Percentiles rank a stretch among this genome's conserved stretches.
phyloP scores from a whole-genome alignment of 116 monocot genomes.

The Dioscorea cayenensis region DNA sequence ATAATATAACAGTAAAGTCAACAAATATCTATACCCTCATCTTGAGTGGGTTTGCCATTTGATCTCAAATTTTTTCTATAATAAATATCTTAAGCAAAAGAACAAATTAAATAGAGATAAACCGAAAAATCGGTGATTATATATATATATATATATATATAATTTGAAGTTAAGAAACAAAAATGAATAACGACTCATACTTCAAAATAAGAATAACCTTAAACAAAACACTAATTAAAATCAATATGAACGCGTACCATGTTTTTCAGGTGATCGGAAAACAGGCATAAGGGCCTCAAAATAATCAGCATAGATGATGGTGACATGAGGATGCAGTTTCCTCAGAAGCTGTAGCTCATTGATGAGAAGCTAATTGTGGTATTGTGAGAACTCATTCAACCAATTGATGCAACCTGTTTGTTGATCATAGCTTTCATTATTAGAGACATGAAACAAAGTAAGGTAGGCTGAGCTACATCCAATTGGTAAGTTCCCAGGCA shows the following conservation, averaged over 20 bases:
- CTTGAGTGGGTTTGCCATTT: too few relatives aligned
- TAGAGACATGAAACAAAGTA: slow-evolving; percentile 3
- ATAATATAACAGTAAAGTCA: too few relatives aligned
- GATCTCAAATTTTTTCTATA: too few relatives aligned
- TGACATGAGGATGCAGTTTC: slow-evolving; percentile 13
- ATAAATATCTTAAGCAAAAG: too few relatives aligned
- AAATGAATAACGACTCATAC: too few relatives aligned
- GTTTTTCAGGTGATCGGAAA: slow-evolving; percentile 14
- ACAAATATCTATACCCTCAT: too few relatives aligned
- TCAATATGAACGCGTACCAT: slow-evolving; percentile 15
- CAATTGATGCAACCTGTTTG: slow-evolving; percentile 47
- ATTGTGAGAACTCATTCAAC: slow-evolving; percentile 39
- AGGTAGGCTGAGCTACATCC: slow-evolving; percentile 35
- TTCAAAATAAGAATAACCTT: too few relatives aligned
- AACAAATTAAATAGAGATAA: too few relatives aligned
- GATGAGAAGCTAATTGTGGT: slow-evolving; percentile 29
- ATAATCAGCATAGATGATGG: slow-evolving; percentile 56
- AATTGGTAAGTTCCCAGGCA: slow-evolving; percentile 47
- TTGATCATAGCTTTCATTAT: slow-evolving; percentile 19
- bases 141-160: too few relatives aligned
- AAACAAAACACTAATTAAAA: not conserved
- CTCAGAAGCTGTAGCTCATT: slow-evolving; percentile 23
- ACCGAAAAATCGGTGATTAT: too few relatives aligned
- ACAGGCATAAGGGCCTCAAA: slow-evolving; percentile 25
- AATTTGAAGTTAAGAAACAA: too few relatives aligned